These are phyloP conservation scores for Colletotrichum cordylinicola DNA, from an alignment of 2,329 filamentous ascomycete species.

Conservation along the genomic window DNA sequence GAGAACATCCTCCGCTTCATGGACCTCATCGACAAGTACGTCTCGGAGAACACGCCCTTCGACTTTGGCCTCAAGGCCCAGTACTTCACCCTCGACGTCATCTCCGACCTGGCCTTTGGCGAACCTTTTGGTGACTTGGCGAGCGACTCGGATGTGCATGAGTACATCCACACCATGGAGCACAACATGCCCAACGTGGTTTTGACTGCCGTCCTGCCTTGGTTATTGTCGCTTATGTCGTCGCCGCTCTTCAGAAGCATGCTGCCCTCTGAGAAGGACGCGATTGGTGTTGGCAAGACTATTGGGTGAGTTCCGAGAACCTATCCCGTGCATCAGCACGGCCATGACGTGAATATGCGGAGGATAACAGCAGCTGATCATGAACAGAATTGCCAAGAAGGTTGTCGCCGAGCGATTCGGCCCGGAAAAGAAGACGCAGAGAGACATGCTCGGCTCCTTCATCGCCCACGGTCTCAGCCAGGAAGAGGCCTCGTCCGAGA, in stretches of 20 bases:
- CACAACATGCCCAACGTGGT: slow-evolving; percentile 50
- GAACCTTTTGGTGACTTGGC: slow-evolving; percentile 51
- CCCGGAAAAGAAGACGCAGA: slow-evolving; percentile 43
- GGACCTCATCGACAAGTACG: slow-evolving; percentile 47
- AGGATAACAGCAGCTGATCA: accelerated
- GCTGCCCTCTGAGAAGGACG: slow-evolving; percentile 44
- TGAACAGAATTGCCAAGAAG: slow-evolving; percentile 44
- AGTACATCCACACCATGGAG: slow-evolving; percentile 50
- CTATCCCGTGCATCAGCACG: background rate
- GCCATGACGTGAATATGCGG: accelerated
- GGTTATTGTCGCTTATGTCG: slow-evolving; percentile 44
- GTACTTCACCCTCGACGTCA: slow-evolving; percentile 60
- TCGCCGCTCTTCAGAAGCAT: slow-evolving; percentile 44
- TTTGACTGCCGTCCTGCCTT: slow-evolving; percentile 46
- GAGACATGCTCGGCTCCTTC: slow-evolving; percentile 58
- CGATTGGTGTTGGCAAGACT: slow-evolving; percentile 43
- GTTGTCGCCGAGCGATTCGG: slow-evolving; percentile 52
- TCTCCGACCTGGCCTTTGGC: slow-evolving; percentile 56
- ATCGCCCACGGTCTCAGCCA: slow-evolving; percentile 43
- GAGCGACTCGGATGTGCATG: slow-evolving; percentile 50
- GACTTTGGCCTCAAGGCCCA: slow-evolving; percentile 54
- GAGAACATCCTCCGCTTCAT: slow-evolving; percentile 50
- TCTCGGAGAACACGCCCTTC: slow-evolving; percentile 44
- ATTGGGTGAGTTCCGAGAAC: slow-evolving; percentile 44
- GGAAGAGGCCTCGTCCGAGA: slow-evolving; percentile 48